Evolutionary conservation across 805 yeast genomes (phyloP).

Genomic region (Kluyveromyces siamensis): DNA sequence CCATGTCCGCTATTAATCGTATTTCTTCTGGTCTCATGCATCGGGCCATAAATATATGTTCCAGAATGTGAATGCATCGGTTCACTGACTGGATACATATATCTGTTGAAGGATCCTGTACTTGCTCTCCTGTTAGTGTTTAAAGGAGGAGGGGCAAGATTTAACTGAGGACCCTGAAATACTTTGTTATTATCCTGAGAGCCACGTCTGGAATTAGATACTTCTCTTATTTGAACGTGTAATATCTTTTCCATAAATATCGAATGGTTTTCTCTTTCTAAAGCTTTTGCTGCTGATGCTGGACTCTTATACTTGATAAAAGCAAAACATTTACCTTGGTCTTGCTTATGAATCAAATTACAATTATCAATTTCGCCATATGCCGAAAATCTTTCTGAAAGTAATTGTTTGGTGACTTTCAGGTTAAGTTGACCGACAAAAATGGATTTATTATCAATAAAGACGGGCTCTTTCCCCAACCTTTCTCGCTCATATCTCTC

Average conservation of each 20-base stretch:
- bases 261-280: constrained; percentile 77
- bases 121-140: constrained; percentile 42
- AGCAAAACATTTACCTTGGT: constrained; percentile 51
- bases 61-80: not conserved
- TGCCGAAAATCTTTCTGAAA: constrained; percentile 48
- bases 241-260: constrained; percentile 63
- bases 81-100: not conserved
- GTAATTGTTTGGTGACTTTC: constrained; percentile 43
- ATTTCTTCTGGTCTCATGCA: constrained; percentile 1
- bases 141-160: constrained; percentile 77
- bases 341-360: constrained; percentile 44
- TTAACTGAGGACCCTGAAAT: constrained; percentile 32
- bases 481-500: constrained; percentile 1
- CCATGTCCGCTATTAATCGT: not conserved
- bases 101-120: constrained; percentile 17
- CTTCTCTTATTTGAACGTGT: constrained; percentile 77
- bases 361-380: constrained; percentile 60
- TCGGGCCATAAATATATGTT: not conserved
- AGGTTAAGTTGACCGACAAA: constrained; percentile 68
- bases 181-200: constrained; percentile 3
- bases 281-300: constrained; percentile 76
- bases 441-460: constrained; percentile 63
- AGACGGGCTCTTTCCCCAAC: constrained; percentile 11
- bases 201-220: constrained; percentile 12
- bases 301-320: constrained; percentile 59